Base-by-base conservation (phyloP, 2,329 filamentous ascomycete species). In the Thielaviopsis musarum region DNA sequence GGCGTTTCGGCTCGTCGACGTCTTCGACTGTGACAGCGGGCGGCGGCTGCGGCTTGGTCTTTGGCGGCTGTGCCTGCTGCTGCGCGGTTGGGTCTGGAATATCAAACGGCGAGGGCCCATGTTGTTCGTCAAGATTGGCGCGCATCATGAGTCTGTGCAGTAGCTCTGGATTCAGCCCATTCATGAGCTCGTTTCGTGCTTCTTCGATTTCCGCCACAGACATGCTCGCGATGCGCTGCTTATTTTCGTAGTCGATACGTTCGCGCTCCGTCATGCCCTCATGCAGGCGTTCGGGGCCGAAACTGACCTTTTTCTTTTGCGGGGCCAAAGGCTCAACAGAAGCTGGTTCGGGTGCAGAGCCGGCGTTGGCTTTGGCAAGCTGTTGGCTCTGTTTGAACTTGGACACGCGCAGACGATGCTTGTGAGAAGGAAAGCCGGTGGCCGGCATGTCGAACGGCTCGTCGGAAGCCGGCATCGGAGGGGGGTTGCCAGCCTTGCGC, bases 341-440 rank as follows among this genome's bases (percentile, higher is more conserved):
- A 13, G 21, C 22, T 2, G 54, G 15, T 22, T 21, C 52, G 26
- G 58, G n/a, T 6, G 63, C 63, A 3, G 24, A 22, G 22, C 49
- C 53, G n/a, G 30, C 57, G 21, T 59, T 61, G 12, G 54, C 60
- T 48, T 55, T 59, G 34, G 60, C 60, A 12, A 59, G 7, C 56
- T 74, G 71, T 62, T 80, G 76, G 67, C 83, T 80, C 66, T 88
- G 83, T 69, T 89, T 95, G 74, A 95, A 95, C 1, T 85, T 80
- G 1, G 90, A 95, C 7, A 80, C 72, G 60, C 80, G 79, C 59
- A 76, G 77, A 64, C 91, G 83, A 69, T 87, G 89, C 70, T 87
- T 93, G 70, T 90, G 91, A 61, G 84, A 82, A n/a, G 93, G 93
- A 65, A 97, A 97, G 1, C 93, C 93, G 13, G 80, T 83, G 4